Evolutionary conservation across 1,284 basidiomycete species (phyloP).

Genomic region (Serendipita sp.): DNA sequence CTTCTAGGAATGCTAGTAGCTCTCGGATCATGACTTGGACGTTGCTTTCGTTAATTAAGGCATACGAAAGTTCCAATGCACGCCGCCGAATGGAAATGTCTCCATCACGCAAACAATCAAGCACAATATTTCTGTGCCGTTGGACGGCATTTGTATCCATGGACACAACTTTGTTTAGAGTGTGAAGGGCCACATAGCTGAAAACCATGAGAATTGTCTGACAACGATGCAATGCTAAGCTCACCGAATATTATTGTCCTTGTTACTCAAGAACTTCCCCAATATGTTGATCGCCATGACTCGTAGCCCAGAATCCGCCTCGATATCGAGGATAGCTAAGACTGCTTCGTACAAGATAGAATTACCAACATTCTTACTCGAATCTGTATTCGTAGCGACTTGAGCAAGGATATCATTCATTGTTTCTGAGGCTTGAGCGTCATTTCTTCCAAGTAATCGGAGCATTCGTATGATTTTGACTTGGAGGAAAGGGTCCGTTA

Average conservation of each 20-base stretch:
- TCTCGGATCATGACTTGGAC: slow-evolving; percentile 87
- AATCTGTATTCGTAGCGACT: slow-evolving; percentile 98
- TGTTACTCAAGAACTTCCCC: slow-evolving; percentile 94
- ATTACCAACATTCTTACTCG: slow-evolving; percentile 96
- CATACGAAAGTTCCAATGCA: slow-evolving; percentile 94
- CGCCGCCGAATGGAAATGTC: slow-evolving; percentile 97
- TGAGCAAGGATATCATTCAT: slow-evolving; percentile 99
- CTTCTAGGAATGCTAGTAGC: slow-evolving; percentile 89
- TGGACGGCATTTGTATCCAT: slow-evolving; percentile 99
- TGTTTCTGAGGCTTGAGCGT: slow-evolving; percentile 77
- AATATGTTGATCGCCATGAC: slow-evolving; percentile 99
- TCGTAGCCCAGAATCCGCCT: slow-evolving; percentile 86
- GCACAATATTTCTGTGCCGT: slow-evolving; percentile 92
- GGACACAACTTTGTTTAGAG: slow-evolving; percentile 93
- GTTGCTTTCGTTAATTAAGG: slow-evolving; percentile 91
- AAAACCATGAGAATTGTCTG: slow-evolving; percentile 7
- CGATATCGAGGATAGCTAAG: slow-evolving; percentile 93
- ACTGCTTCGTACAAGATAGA: slow-evolving; percentile 98
- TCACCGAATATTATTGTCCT: slow-evolving; percentile 96
- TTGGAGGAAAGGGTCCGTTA: slow-evolving; percentile 97
- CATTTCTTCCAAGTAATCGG: slow-evolving; percentile 74
- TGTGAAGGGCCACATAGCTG: slow-evolving; percentile 96
- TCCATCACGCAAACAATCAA: slow-evolving; percentile 95
- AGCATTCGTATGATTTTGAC: slow-evolving; percentile 94
- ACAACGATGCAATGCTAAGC: slow-evolving; percentile 15